Percentiles rank a stretch among this genome's conserved stretches.
Conservation (phyloP, 2,329 filamentous ascomycete genomes). For the Aspergillus flavus region DNA sequence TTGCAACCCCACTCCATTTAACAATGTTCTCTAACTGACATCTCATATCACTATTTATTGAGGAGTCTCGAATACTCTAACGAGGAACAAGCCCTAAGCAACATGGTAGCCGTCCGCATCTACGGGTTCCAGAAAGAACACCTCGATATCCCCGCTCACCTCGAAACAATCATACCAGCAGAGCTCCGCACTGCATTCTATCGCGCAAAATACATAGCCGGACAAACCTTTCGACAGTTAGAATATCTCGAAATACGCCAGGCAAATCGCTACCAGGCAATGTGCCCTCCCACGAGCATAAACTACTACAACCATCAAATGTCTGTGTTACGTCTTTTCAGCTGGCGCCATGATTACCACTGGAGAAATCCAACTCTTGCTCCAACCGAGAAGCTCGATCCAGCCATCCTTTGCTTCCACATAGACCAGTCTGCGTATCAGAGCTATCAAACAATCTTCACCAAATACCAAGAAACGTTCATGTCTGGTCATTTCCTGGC, state of each 20-base stretch:
- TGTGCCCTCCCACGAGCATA: constrained; percentile 25
- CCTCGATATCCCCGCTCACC: constrained; percentile 19
- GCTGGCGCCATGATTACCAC: constrained; percentile 24
- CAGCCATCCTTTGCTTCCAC: constrained; percentile 24
- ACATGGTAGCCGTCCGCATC: not conserved
- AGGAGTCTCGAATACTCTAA: too few species aligned
- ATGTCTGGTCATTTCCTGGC: constrained; percentile 12
- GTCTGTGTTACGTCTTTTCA: constrained; percentile 30
- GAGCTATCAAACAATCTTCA: constrained; percentile 12
- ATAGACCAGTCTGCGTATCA: constrained; percentile 27
- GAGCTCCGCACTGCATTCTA: constrained; percentile 14
- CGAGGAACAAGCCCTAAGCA: not conserved
- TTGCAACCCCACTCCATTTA: not conserved
- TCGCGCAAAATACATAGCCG: constrained; percentile 20
- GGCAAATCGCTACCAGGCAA: constrained; percentile 24
- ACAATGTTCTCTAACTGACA: too few species aligned
- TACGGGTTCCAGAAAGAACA: constrained; percentile 13
- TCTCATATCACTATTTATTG: not conserved
- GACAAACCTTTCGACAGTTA: constrained; percentile 15
- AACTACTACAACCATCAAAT: constrained; percentile 15
- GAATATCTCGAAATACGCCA: constrained; percentile 20
- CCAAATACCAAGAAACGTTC: constrained; percentile 10
- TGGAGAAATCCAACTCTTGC: constrained; percentile 21
- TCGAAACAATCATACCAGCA: constrained; percentile 13
- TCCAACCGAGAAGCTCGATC: constrained; percentile 30